phyloP scores from a whole-genome alignment of 306 rosid genomes.

The Castanea crenata region DNA sequence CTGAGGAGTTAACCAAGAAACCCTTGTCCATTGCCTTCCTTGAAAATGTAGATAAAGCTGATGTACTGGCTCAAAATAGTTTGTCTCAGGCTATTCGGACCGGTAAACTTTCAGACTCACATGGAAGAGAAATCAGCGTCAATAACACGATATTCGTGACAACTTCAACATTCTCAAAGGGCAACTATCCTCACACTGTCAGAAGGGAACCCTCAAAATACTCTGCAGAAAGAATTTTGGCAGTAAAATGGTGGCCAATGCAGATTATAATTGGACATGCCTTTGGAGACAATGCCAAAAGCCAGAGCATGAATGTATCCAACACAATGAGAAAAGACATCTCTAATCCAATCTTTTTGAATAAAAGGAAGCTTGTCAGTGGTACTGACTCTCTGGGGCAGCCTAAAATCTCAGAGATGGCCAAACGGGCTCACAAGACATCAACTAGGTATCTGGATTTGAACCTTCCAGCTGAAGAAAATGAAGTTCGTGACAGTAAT shows the following conservation, averaged over 20 bases:
- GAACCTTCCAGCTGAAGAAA: conserved; percentile 85
- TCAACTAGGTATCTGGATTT: conserved; percentile 64
- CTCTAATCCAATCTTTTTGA: conserved; percentile 41
- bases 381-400: conserved; percentile 39
- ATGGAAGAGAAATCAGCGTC: conserved; percentile 79
- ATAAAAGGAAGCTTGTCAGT: conserved; percentile 68
- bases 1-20: conserved; percentile 65
- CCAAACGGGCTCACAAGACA: conserved; percentile 63
- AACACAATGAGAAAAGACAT: conserved; percentile 28
- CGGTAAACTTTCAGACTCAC: conserved; percentile 72
- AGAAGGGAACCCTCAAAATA: conserved; percentile 38
- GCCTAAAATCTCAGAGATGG: conserved; percentile 40
- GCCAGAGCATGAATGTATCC: conserved; percentile 36
- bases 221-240: conserved; percentile 63
- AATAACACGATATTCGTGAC: conserved; percentile 59
- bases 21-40: conserved; percentile 74
- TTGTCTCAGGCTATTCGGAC: conserved; percentile 70
- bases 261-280: conserved; percentile 49
- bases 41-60: conserved; percentile 83
- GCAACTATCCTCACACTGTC: conserved; percentile 22
- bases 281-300: conserved; percentile 27
- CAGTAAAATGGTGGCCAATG: conserved; percentile 46
- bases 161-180: conserved; percentile 41
- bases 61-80: conserved; percentile 52
- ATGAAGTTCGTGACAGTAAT: conserved; percentile 31